These are phyloP conservation scores for Ogataea allantospora DNA, from an alignment of 805 yeast species.

Conservation along the genomic window DNA sequence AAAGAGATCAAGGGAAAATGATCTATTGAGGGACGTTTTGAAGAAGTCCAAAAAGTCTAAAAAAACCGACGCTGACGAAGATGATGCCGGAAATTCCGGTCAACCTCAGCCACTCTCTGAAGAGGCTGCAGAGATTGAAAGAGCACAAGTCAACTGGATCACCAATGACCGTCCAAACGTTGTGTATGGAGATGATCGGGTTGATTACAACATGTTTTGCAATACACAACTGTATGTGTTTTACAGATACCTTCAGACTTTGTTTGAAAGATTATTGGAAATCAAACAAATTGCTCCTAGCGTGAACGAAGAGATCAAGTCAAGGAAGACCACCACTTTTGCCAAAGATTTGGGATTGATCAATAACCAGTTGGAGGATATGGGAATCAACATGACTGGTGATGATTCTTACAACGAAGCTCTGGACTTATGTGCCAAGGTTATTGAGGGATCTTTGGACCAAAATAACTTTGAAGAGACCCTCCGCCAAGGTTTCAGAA, in stretches of 20 bases:
- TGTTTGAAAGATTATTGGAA: constrained; percentile 78
- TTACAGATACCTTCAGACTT: constrained; percentile 77
- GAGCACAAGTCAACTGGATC: constrained; percentile 36
- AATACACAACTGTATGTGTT: constrained; percentile 88
- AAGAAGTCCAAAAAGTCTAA: constrained; percentile 39
- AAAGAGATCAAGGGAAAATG: constrained; percentile 56
- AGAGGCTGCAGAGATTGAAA: constrained; percentile 32
- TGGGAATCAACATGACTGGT: constrained; percentile 72
- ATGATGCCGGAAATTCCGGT: constrained; percentile 14
- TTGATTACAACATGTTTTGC: constrained; percentile 74
- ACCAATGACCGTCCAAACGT: constrained; percentile 29
- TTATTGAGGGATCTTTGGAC: constrained; percentile 88
- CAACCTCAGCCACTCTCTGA: constrained; percentile 14
- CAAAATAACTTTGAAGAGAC: constrained; percentile 95
- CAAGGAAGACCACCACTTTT: constrained; percentile 65
- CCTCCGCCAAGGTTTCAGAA: constrained; percentile 89
- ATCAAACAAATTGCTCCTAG: constrained; percentile 67
- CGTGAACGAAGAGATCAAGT: constrained; percentile 71
- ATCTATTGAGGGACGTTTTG: constrained; percentile 58
- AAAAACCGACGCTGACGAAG: constrained; percentile 27
- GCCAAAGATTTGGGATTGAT: constrained; percentile 84
- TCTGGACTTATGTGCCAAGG: constrained; percentile 66
- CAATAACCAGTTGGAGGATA: constrained; percentile 75
- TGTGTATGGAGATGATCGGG: constrained; percentile 39
- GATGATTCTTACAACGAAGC: constrained; percentile 75